Base-by-base conservation (phyloP, 148 eudicot species). In the Bassia scoparia region DNA sequence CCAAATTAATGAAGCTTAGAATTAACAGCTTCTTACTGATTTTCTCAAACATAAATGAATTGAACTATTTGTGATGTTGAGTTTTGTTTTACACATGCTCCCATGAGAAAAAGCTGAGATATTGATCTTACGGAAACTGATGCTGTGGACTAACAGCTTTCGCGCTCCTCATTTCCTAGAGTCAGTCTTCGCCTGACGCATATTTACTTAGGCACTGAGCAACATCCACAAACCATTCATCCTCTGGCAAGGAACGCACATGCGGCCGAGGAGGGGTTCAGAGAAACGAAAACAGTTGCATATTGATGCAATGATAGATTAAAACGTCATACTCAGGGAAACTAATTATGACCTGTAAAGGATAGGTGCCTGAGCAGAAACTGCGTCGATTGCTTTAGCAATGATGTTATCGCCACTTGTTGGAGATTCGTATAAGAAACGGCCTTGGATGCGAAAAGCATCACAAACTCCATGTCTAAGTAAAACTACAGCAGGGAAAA, bases 381-480 rank as follows among this genome's bases (percentile, higher is more conserved):
- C 94, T 62, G 92, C 91, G 52, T 92, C 91, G 44, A 96, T 85
- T 17, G 94, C 96, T 84, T 96, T 84, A 27, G 87, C n/a, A 5
- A 89, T 92, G 46, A 96, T 84, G 73, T 86, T 84, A 61, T 92
- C 12, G 93, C 90, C 71, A 90, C 94, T 84, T 87, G 92, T 58
- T 90, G 97, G 52, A 96, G 84, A 84, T 84, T 92, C 44, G 13
- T 97, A 96, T 63, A 96, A 79, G 81, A 90, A 96, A 49, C 96
- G 97, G 34, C 99, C 99, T 86, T 90, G 23, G 94, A 87, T 69
- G 99, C 73, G 80, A 96, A 96, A n/a, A 88, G 88, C 74, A 90
- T 96, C 84, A 96, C 95, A 77, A 96, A 96, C 78, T 92, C 89
- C 99, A 96, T 96, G 81, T 96, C 99, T 84, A 96, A 79, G 80